Conservation (phyloP, 257 asterid genomes). For the Knoxia roxburghii region DNA sequence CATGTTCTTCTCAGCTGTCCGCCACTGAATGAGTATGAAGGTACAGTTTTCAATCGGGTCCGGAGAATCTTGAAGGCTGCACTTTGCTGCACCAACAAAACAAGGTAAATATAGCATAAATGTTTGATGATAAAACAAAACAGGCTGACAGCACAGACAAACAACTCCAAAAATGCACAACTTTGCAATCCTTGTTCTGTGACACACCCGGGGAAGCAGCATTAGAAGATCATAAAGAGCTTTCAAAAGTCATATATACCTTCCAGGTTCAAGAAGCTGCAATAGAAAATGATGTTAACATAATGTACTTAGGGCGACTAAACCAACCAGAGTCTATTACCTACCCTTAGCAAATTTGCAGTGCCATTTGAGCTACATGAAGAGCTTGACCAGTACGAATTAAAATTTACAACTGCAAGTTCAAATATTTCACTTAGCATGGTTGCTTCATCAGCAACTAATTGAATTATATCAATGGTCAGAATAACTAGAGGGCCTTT, state of each 20-base stretch:
- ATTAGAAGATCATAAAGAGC: constrained; percentile 91
- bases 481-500: too few relatives aligned
- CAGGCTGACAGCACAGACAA: neutral
- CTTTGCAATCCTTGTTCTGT: neutral
- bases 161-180: constrained; percentile 1
- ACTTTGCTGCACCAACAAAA: constrained; percentile 74
- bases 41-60: constrained; percentile 87
- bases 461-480: neutral
- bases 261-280: constrained; percentile 99
- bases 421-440: neutral
- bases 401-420: neutral
- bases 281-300: constrained; percentile 22
- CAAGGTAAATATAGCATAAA: too few relatives aligned
- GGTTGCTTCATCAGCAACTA: neutral
- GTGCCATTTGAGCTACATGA: neutral
- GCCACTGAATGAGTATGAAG: constrained; percentile 68
- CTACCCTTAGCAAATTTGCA: neutral
- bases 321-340: neutral
- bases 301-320: neutral
- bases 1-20: constrained; percentile 43
- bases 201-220: constrained; percentile 93
- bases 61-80: constrained; percentile 88
- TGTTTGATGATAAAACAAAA: neutral
- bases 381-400: too few relatives aligned
- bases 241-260: constrained; percentile 87